These are phyloP conservation scores for Neopestalotiopsis sp. DNA, from an alignment of 2,329 filamentous ascomycete species.

Conservation along the genomic window DNA sequence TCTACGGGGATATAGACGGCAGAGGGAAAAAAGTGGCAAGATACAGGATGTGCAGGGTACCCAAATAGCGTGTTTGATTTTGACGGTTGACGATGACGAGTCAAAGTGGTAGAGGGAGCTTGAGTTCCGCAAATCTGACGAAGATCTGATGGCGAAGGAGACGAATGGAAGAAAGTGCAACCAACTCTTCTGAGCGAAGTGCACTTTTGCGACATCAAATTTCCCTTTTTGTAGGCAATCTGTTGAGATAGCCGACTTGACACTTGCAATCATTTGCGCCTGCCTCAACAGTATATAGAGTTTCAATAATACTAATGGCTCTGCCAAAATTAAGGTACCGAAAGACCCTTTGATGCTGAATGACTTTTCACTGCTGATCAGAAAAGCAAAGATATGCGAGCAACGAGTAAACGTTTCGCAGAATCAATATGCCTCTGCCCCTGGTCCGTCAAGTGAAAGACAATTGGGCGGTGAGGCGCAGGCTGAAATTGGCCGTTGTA, in stretches of 20 bases:
- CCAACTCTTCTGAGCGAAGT: too few species aligned
- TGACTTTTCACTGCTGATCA: too few species aligned
- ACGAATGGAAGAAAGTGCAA: background rate
- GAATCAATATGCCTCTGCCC: background rate
- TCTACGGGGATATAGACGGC: background rate
- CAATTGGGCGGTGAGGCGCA: slow-evolving; percentile 5
- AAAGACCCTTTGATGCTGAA: too few species aligned
- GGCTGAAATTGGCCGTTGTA: background rate
- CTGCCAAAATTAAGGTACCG: too few species aligned
- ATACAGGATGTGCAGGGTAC: background rate
- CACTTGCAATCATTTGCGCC: too few species aligned
- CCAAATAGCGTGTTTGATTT: background rate
- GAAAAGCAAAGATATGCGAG: too few species aligned
- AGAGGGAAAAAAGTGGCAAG: background rate
- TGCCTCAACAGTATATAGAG: too few species aligned
- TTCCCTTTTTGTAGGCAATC: background rate
- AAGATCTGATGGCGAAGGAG: background rate
- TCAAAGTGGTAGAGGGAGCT: background rate
- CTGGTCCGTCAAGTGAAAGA: background rate
- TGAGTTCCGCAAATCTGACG: background rate
- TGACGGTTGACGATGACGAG: background rate
- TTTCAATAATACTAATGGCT: too few species aligned
- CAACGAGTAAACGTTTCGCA: background rate
- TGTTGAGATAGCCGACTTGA: too few species aligned
- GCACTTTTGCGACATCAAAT: background rate